Conservation (phyloP, 2,329 filamentous ascomycete genomes). For the Beauveria australis region DNA sequence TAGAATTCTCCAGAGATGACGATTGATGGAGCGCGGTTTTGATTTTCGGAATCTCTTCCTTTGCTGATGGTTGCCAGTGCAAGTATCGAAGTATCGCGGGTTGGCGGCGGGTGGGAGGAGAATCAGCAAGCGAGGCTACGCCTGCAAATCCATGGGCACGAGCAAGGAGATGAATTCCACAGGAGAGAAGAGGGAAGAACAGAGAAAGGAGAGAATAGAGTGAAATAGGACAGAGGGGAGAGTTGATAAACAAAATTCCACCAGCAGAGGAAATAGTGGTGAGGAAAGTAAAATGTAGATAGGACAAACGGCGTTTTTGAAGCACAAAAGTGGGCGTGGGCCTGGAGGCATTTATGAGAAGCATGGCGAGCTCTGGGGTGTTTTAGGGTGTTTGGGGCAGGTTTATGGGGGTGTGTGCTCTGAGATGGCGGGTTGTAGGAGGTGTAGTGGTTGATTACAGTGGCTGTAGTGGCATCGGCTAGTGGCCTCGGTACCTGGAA, state of each 20-base stretch:
- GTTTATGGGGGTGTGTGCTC: not conserved
- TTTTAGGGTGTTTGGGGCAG: not conserved
- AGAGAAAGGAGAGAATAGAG: not conserved
- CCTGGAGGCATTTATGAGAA: slow-evolving; percentile 10
- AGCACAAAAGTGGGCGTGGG: slow-evolving; percentile 10
- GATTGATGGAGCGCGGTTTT: no score
- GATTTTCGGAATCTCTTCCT: no score
- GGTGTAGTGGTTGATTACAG: not conserved
- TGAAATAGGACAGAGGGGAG: not conserved
- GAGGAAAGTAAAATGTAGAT: not conserved
- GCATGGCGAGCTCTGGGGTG: not conserved
- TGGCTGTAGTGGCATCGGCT: not conserved
- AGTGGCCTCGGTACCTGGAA: not conserved
- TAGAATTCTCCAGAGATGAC: not conserved
- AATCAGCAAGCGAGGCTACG: slow-evolving; percentile 1
- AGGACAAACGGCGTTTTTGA: slow-evolving; percentile 4
- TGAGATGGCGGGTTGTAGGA: not conserved
- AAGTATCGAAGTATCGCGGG: not conserved
- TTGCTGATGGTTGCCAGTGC: not conserved
- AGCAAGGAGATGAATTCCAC: not conserved
- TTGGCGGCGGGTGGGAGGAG: not conserved
- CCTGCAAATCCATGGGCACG: slow-evolving; percentile 3
- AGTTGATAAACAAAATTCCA: slow-evolving; percentile 7
- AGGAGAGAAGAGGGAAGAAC: not conserved
- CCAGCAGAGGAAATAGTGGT: not conserved